These are phyloP conservation scores for Botrytis squamosa DNA, from an alignment of 2,329 filamentous ascomycete species.

Conservation along the genomic window DNA sequence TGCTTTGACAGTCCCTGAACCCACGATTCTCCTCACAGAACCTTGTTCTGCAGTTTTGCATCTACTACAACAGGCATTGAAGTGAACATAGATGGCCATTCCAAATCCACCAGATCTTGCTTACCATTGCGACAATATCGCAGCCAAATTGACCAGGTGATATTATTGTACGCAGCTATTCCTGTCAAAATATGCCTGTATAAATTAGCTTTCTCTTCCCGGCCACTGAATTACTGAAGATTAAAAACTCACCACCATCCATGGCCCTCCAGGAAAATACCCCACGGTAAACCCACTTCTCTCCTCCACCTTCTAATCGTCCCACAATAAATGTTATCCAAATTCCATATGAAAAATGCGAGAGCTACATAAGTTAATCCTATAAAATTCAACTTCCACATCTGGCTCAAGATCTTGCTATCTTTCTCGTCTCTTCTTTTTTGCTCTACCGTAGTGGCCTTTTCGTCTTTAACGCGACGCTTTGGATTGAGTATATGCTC, in stretches of 20 bases:
- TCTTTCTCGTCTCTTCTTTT: neutral
- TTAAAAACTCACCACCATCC: conserved; percentile 4
- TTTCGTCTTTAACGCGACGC: neutral
- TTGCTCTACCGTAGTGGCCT: neutral
- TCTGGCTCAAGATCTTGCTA: neutral
- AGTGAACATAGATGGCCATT: conserved; percentile 4
- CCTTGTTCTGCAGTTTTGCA: neutral
- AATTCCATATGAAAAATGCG: conserved; percentile 6
- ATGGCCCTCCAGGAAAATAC: neutral
- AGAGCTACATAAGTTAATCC: neutral
- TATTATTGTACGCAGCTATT: neutral
- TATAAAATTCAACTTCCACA: conserved; percentile 4
- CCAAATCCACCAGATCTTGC: conserved; percentile 7
- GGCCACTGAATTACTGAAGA: neutral
- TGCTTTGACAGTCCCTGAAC: too few species aligned
- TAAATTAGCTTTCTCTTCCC: neutral
- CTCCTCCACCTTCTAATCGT: neutral
- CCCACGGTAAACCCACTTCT: neutral
- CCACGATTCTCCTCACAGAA: neutral
- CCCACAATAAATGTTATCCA: conserved; percentile 4
- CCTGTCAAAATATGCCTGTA: conserved; percentile 4
- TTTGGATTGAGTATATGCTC: neutral
- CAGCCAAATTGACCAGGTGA: neutral
- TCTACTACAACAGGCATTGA: neutral
- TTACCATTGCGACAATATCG: neutral